Evolutionary conservation across 352 stramenopile genomes (phyloP).

Genomic region (Globisporangium polare): DNA sequence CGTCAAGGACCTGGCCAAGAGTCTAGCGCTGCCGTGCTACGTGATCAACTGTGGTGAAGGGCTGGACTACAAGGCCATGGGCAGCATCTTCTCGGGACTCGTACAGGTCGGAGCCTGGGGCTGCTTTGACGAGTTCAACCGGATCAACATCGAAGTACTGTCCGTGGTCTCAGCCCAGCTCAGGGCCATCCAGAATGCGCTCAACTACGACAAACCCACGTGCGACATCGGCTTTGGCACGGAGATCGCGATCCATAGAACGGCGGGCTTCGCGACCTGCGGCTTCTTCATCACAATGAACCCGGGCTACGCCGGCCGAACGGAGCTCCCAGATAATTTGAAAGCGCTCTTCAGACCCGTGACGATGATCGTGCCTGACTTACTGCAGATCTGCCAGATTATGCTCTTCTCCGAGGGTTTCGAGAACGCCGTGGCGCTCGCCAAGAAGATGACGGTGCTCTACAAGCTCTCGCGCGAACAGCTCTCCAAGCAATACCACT

Average conservation of each 20-base stretch:
- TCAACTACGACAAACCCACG: conserved; percentile 90
- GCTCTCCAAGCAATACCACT: conserved; percentile 95
- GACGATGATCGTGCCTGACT: conserved; percentile 92
- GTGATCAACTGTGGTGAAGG: conserved; percentile 91
- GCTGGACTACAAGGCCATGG: conserved; percentile 92
- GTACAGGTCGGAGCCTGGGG: conserved; percentile 87
- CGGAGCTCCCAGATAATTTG: conserved; percentile 91
- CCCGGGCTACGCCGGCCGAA: conserved; percentile 89
- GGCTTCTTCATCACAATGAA: conserved; percentile 97
- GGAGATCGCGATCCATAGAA: conserved; percentile 90
- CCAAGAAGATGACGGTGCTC: conserved; percentile 94
- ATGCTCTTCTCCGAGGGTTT: conserved; percentile 94
- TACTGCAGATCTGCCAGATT: conserved; percentile 92
- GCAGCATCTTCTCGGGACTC: conserved; percentile 85
- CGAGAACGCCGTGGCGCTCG: conserved; percentile 85
- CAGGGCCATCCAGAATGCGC: conserved; percentile 90
- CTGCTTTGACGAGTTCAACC: conserved; percentile 88
- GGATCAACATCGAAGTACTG: conserved; percentile 86
- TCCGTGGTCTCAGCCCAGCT: conserved; percentile 87
- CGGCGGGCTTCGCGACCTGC: conserved; percentile 90
- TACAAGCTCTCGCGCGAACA: conserved; percentile 95
- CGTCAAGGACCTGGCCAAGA: conserved; percentile 92
- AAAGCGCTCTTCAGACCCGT: conserved; percentile 92
- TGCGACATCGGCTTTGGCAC: conserved; percentile 91
- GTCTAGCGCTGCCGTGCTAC: conserved; percentile 89